These are phyloP conservation scores for Apiospora hydei DNA, from an alignment of 2,329 filamentous ascomycete genomes.

Conservation along the genomic window DNA sequence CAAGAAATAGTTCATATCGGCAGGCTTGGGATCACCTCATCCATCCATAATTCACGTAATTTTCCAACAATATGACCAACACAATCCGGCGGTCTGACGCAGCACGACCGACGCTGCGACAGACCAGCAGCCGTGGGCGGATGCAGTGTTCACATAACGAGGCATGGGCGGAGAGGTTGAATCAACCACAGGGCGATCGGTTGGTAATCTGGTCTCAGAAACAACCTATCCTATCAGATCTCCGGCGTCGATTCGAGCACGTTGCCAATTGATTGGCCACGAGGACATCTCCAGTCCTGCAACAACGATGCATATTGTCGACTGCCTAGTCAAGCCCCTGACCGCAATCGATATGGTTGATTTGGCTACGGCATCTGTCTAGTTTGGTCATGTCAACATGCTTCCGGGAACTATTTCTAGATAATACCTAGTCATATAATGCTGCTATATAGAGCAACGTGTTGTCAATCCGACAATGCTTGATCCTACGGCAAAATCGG, in stretches of 20 bases:
- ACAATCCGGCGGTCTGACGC: conserved; percentile 10
- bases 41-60: not conserved
- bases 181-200: not conserved
- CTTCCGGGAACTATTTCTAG: not conserved
- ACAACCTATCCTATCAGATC: not conserved
- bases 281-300: conserved; percentile 15
- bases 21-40: not conserved
- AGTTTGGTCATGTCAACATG: not conserved
- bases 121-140: not conserved
- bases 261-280: conserved; percentile 17
- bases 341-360: not conserved
- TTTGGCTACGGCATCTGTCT: not conserved
- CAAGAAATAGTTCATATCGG: not conserved
- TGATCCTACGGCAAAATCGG: not conserved
- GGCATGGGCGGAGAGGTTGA: not conserved
- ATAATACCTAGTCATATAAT: not conserved
- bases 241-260: not conserved
- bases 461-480: not conserved
- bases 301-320: conserved; percentile 7
- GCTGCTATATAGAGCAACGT: not conserved
- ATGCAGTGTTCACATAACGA: not conserved
- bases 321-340: not conserved
- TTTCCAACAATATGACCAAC: not conserved
- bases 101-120: not conserved
- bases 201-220: not conserved